These are phyloP conservation scores for Leccinum fibrillosum DNA, from an alignment of 768 basidiomycete genomes.

Conservation along the genomic window DNA sequence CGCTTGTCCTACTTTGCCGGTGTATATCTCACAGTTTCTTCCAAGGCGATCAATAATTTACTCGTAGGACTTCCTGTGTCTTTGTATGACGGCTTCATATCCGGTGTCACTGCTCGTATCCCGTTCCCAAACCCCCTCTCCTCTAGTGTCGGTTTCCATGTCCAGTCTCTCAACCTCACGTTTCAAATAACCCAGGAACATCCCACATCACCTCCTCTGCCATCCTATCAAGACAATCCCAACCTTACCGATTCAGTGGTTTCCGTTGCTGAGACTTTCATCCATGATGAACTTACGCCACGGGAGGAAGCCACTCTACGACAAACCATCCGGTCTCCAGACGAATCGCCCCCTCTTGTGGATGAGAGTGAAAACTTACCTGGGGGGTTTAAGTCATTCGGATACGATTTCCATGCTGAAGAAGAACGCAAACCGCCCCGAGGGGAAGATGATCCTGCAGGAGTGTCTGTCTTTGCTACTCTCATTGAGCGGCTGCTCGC, in stretches of 20 bases:
- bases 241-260: constrained; percentile 77
- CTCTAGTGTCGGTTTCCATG: constrained; percentile 65
- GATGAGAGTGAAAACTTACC: constrained; percentile 50
- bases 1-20: neutral
- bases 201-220: constrained; percentile 7
- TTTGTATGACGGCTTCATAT: constrained; percentile 69
- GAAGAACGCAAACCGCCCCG: constrained; percentile 29
- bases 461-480: constrained; percentile 76
- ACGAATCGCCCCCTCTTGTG: constrained; percentile 24
- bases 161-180: constrained; percentile 67
- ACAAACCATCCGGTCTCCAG: constrained; percentile 59
- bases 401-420: constrained; percentile 31
- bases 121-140: constrained; percentile 85
- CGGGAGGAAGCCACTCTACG: constrained; percentile 70
- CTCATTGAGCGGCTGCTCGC: constrained; percentile 77
- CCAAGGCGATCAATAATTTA: constrained; percentile 75
- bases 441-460: constrained; percentile 59
- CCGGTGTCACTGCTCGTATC: constrained; percentile 71
- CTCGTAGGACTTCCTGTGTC: constrained; percentile 62
- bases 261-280: constrained; percentile 82
- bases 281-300: constrained; percentile 75
- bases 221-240: constrained; percentile 18
- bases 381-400: constrained; percentile 63
- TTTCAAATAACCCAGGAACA: constrained; percentile 43
- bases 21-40: constrained; percentile 15